Evolutionary conservation across 2,329 filamentous ascomycete genomes (phyloP).

Genomic region (Sclerotinia minor): DNA sequence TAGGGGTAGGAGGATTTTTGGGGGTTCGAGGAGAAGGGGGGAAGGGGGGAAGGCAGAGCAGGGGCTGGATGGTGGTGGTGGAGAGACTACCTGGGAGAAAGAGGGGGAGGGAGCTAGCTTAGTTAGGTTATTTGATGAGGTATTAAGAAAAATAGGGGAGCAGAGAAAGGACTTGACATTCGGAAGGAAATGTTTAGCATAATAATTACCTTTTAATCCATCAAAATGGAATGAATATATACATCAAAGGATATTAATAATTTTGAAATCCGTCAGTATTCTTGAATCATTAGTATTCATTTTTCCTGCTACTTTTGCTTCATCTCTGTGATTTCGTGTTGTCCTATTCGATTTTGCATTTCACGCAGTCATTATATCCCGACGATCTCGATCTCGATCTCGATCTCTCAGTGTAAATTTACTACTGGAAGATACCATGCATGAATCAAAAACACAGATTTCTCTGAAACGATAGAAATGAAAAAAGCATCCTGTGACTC

Average conservation of each 20-base stretch:
- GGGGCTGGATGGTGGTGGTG: slow-evolving; percentile 25
- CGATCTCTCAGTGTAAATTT: background rate
- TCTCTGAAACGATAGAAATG: background rate
- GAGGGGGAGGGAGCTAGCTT: background rate
- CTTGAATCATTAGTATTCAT: slow-evolving; percentile 22
- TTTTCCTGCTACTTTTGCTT: slow-evolving; percentile 20
- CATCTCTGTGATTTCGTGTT: background rate
- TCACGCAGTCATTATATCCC: too few relatives aligned
- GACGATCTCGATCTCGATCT: background rate
- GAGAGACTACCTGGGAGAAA: slow-evolving; percentile 23
- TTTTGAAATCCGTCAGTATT: slow-evolving; percentile 29
- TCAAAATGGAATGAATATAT: slow-evolving; percentile 28
- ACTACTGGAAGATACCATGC: too few relatives aligned
- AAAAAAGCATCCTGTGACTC: too few relatives aligned
- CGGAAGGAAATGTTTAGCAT: too few relatives aligned
- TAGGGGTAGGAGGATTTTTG: background rate
- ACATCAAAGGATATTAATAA: slow-evolving; percentile 28
- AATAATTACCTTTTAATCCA: too few relatives aligned
- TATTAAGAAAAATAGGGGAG: too few relatives aligned
- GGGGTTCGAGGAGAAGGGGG: slow-evolving; percentile 12
- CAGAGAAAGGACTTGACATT: too few relatives aligned
- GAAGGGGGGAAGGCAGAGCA: slow-evolving; percentile 15
- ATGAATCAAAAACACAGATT: background rate
- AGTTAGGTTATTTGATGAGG: background rate
- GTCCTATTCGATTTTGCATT: background rate